Evolutionary conservation across 768 basidiomycete species (phyloP), one percentile per base, ranked within the genome.

Genomic region (Amanita pallidorosea): DNA sequence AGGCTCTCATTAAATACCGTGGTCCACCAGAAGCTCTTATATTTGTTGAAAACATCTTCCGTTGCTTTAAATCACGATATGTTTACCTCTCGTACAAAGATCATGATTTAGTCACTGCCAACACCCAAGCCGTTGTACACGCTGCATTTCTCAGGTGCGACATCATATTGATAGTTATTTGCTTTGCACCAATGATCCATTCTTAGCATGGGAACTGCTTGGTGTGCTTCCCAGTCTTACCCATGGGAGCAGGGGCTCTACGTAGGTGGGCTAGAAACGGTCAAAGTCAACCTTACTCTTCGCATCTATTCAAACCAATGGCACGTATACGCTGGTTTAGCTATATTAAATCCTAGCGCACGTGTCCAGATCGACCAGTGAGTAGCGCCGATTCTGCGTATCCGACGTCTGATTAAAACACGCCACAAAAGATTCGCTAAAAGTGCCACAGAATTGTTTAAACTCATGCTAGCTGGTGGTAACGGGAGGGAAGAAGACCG

Each of bases 311-410:
- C 90, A 40, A 96, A 93, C 65, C 86, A 92, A 54, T 99, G 93
- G 93, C 95, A 99, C 67, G 95, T 99, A 61, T 99, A 99, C 64
- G 95, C 95, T 12, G 95, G 96, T 2, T 79, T 99, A n/a, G 95
- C 95, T 1, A 90, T 98, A 63, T 78, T 99, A 55, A 98, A 99
- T 66, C 95, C 96, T 4, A 83, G 77, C 9, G 96, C 96, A 0
- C 78, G 79, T 37, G 65, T 74, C 1, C 95, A 97, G 63, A 97
- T 99, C 56, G 77, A 96, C 58, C 91, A 95, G 50, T 51, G 31
- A 17, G 49, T 42, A 18, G 13, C 6, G 17, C 25, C 20, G 11
- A 17, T 22, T n/a, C 31, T n/a, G 20, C 11, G 11, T 22, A 12
- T 23, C 2, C 20, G 22, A 13, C 12, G n/a, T n/a, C 41, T 33